Conservation (phyloP, 1,284 basidiomycete genomes). For the Takashimella koratensis region DNA sequence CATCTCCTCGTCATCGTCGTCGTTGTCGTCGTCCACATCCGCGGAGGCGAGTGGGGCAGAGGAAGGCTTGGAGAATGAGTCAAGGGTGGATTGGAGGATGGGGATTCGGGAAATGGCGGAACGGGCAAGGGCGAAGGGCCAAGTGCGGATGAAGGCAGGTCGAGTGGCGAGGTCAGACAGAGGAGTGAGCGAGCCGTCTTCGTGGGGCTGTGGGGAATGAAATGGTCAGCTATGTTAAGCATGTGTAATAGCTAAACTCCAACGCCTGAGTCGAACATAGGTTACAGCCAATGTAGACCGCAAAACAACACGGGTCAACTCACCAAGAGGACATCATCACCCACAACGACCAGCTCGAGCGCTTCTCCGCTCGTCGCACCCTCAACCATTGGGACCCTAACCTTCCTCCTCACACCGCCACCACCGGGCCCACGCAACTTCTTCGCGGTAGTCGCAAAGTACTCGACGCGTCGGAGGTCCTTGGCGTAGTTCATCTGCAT, state of each 20-base stretch:
- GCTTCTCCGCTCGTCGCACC: constrained; percentile 30
- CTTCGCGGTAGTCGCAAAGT: constrained; percentile 62
- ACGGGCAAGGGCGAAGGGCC: constrained; percentile 34
- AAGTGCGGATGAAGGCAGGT: constrained; percentile 37
- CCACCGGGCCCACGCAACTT: constrained; percentile 57
- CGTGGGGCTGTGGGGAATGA: constrained; percentile 36
- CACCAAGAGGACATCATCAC: constrained; percentile 45
- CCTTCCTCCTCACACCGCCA: constrained; percentile 35
- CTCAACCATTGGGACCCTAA: constrained; percentile 46
- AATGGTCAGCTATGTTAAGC: constrained; percentile 10
- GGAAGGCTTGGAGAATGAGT: constrained; percentile 12
- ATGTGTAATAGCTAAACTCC: no score
- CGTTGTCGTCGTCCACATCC: constrained; percentile 10
- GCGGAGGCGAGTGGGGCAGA: not conserved
- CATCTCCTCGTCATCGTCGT: constrained; percentile 9
- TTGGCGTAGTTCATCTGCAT: constrained; percentile 70
- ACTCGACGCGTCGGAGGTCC: constrained; percentile 66
- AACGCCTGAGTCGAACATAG: no score
- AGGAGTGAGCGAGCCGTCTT: constrained; percentile 37
- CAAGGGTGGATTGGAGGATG: constrained; percentile 18
- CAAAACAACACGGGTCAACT: no score
- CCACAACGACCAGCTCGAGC: constrained; percentile 45
- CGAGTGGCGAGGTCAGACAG: constrained; percentile 33
- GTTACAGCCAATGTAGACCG: no score
- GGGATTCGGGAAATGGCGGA: constrained; percentile 14